Evolutionary conservation across 2,329 filamentous ascomycete species (phyloP).

Genomic region (Pyricularia sp.): DNA sequence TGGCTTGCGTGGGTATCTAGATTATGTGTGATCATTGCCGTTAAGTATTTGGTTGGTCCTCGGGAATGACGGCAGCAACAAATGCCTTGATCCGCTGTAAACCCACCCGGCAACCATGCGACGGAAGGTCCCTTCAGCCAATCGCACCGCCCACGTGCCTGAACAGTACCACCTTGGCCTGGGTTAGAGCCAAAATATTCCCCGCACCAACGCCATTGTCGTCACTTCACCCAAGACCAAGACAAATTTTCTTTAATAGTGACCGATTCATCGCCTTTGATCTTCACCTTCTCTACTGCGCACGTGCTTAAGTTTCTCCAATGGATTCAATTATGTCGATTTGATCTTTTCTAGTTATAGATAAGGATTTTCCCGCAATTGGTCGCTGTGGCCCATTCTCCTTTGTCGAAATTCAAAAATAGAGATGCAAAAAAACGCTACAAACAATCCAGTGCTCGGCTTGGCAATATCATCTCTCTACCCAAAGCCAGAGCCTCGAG

Average conservation of each 20-base stretch:
- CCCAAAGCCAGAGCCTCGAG: background rate
- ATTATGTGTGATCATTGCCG: no score
- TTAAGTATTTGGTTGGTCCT: background rate
- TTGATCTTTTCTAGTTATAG: background rate
- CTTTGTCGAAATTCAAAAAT: background rate
- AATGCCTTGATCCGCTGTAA: background rate
- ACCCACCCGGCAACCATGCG: background rate
- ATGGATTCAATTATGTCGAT: background rate
- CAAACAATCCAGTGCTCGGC: no score
- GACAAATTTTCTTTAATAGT: background rate
- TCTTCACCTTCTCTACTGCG: background rate
- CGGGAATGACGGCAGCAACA: background rate
- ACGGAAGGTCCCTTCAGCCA: background rate
- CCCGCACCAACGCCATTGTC: background rate
- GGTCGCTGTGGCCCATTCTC: background rate
- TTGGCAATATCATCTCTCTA: background rate
- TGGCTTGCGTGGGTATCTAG: no score
- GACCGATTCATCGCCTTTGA: background rate
- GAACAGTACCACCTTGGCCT: background rate
- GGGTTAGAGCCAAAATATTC: background rate
- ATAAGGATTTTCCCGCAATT: background rate
- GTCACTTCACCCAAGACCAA: background rate
- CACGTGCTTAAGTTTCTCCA: background rate
- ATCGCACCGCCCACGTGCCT: background rate
- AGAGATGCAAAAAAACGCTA: background rate